Evolutionary conservation across 2,329 filamentous ascomycete species (phyloP), one percentile per base, ranked within the genome.

Genomic region (Arthrobotrys musiformis): DNA sequence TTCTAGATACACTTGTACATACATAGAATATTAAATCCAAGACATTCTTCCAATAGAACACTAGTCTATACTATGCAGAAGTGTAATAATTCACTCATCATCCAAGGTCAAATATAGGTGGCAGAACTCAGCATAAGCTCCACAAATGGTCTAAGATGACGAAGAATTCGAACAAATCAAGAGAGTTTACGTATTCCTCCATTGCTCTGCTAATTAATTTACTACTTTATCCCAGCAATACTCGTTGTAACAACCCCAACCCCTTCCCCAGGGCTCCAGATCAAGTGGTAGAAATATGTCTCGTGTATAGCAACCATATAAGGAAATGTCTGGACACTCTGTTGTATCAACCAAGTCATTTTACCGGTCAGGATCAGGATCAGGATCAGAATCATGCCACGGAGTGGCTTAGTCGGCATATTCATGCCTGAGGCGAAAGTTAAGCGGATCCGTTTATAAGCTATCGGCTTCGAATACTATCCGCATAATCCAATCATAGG

Each of bases 351-450:
- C 48, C 37, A 35, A 26, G 60, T 54, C 48, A 64, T 56, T 64
- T 58, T 60, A 58, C 68, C 56, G 58, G 28, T 64, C 48, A 58
- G 46, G 24, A 37, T 64, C 60, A 48, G 46, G 24, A 52, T 70
- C 42, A 50, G 1, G n/a, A 26, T n/a, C 66, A 70, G 50, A 26
- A 30, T 46, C 37, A 64, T 72, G 48, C 54, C 68, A 72, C 68
- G 68, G 48, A 48, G 68, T 72, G 68, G 68, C 68, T 72, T 35
- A 72, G 68, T 58, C 37, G 28, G 5, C 28, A 56, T 26, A 37
- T 44, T 48, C 24, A 54, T 62, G 44, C 67, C 40, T 35, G 58
- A 64, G 46, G 33, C 58, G 52, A 35, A 61, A 30, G 6, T 52
- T 63, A 56, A 64, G 60, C 68, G 58, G 44, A 24, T 26, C 15